Evolutionary conservation across 495 filamentous ascomycete genomes (phyloP).

Genomic region (Penicillium bovifimosum): DNA sequence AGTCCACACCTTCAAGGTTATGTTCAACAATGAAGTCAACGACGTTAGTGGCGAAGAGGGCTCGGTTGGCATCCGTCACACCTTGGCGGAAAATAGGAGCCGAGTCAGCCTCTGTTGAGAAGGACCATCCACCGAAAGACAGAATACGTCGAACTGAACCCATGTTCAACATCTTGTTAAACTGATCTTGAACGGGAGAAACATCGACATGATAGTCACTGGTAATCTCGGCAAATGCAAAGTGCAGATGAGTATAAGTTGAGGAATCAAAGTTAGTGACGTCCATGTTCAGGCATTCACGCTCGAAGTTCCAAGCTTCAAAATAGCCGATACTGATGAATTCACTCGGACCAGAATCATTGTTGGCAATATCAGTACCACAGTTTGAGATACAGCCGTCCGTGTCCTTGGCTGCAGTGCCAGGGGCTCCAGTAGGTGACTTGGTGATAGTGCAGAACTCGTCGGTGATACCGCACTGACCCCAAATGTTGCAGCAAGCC

Average conservation of each 20-base stretch:
- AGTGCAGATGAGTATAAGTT: conserved; percentile 42
- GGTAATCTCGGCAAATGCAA: conserved; percentile 37
- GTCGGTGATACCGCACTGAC: conserved; percentile 42
- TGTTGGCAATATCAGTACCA: conserved; percentile 33
- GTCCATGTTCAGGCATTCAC: conserved; percentile 19
- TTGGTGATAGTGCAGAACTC: conserved; percentile 42
- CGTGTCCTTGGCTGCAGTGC: conserved; percentile 19
- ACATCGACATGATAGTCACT: conserved; percentile 8
- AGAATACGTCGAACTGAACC: conserved; percentile 31
- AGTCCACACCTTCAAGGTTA: conserved; percentile 35
- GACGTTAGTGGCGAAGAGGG: conserved; percentile 32
- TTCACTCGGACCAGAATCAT: neutral
- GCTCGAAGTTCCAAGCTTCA: neutral
- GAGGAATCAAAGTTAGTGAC: conserved; percentile 13
- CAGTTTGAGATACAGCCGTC: conserved; percentile 50
- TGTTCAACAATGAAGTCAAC: conserved; percentile 27
- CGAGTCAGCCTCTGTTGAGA: conserved; percentile 30
- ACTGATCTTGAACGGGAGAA: conserved; percentile 10
- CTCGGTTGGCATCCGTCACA: conserved; percentile 29
- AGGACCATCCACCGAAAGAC: conserved; percentile 46
- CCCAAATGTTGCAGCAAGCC: conserved; percentile 35
- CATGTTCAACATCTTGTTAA: conserved; percentile 20
- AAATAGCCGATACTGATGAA: neutral
- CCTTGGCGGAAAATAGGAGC: conserved; percentile 36
- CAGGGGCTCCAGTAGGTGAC: conserved; percentile 27